Evolutionary conservation across 2,329 filamentous ascomycete species (phyloP), one percentile per base, ranked within the genome.

Genomic region (Penicillium crustosum): DNA sequence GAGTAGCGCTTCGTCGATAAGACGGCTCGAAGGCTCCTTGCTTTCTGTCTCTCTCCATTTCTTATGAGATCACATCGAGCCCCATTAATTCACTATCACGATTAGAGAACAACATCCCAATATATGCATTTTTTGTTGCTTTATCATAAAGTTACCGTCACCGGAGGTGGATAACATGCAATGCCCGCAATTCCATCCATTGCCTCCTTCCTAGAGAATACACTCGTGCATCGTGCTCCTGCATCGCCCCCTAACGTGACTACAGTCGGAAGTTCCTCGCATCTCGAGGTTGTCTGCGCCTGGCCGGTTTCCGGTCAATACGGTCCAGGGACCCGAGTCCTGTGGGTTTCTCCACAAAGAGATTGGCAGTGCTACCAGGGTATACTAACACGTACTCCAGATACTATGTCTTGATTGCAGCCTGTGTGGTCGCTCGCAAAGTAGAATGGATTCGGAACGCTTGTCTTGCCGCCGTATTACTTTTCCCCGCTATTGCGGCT

Each of bases 401-500:
- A 59, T 87, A 88, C 69, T 89, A 89, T 68, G 78, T 83, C 43
- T 80, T 89, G 2, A 81, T 89, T 49, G 79, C 83, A 49, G 80
- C 85, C 2, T 89, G 86, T 65, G 79, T 89, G 4, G 71, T 89
- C 48, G 85, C 83, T n/a, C 79, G 85, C 49, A 86, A 84, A 63
- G 73, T 75, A 29, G 81, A 84, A 70, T 88, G 85, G 85, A 77
- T 89, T 4, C 79, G 82, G 52, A 84, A 83, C 63, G 83, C 86
- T 12, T 87, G 84, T 68, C 73, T 89, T 36, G 86, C 86, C 7
- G 86, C 83, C 15, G 86, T 83, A 5, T 74, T 87, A 63, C 75
- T 88, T 36, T 78, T 89, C 43, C 86, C 87, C 0, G 84, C 85
- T 10, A 81, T 88, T 6, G 85, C 86, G 33, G 84, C 86, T 8